These are phyloP conservation scores for Haematococcus sp. DNA, from an alignment of 139 green algal species.

Conservation along the genomic window DNA sequence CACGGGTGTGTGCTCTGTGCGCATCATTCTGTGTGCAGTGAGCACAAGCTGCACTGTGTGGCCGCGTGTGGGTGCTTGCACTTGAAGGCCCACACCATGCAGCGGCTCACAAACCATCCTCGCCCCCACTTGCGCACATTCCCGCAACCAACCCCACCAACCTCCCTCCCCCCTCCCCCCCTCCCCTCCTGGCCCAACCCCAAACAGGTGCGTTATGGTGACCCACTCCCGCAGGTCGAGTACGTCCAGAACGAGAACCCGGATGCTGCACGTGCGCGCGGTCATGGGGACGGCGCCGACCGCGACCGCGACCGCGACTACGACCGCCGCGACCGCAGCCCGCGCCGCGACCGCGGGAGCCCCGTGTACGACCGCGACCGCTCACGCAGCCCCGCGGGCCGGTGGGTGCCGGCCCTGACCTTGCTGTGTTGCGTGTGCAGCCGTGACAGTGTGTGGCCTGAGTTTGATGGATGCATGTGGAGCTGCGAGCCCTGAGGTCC, in stretches of 20 bases:
- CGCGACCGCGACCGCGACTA: too few relatives aligned
- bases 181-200: too few relatives aligned
- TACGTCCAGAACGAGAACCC: slow-evolving; percentile 17
- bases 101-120: too few relatives aligned
- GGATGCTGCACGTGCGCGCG: neutral
- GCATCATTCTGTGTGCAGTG: neutral
- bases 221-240: slow-evolving; percentile 1
- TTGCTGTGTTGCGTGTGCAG: neutral
- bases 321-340: neutral
- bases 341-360: neutral
- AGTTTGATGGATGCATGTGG: neutral
- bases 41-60: neutral
- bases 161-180: too few relatives aligned
- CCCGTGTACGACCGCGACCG: neutral
- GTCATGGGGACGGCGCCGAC: too few relatives aligned
- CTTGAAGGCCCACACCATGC: too few relatives aligned
- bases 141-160: too few relatives aligned
- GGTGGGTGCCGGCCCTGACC: neutral
- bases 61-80: neutral
- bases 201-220: neutral
- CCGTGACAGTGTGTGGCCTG: neutral
- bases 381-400: neutral
- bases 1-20: neutral
- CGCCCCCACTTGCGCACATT: too few relatives aligned
- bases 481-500: too few relatives aligned